phyloP scores from a whole-genome alignment of 129 eudicot genomes.

The Chrysanthemum seticuspe region DNA sequence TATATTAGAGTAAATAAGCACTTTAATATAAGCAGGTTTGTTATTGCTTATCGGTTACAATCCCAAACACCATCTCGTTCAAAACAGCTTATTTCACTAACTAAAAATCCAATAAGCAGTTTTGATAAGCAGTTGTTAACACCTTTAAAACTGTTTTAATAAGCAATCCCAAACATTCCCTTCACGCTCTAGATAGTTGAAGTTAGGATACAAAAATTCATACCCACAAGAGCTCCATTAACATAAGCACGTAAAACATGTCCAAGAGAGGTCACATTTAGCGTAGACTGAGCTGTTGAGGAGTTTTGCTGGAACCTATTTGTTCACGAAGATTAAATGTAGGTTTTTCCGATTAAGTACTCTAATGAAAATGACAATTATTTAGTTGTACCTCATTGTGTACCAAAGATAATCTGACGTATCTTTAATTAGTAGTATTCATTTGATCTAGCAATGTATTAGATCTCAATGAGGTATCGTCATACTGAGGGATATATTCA shows the following conservation, averaged over 20 bases:
- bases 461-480: slow-evolving; percentile 42
- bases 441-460: slow-evolving; percentile 65
- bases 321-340: slow-evolving; percentile 2
- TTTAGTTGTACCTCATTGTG: slow-evolving; percentile 54
- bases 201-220: slow-evolving; percentile 3
- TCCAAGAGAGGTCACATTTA: slow-evolving; percentile 52
- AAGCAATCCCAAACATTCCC: too few species aligned
- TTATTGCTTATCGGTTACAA: not conserved
- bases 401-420: slow-evolving; percentile 91
- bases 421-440: slow-evolving; percentile 87
- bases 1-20: too few species aligned
- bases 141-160: too few species aligned
- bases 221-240: slow-evolving; percentile 72
- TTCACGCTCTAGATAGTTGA: too few species aligned
- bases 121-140: too few species aligned
- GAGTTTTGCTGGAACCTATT: slow-evolving; percentile 48
- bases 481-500: slow-evolving; percentile 51
- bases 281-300: slow-evolving; percentile 35
- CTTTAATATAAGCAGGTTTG: not conserved
- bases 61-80: too few species aligned
- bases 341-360: not conserved
- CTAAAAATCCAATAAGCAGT: too few species aligned
- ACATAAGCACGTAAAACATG: slow-evolving; percentile 72
- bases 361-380: slow-evolving; percentile 3
- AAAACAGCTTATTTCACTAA: too few species aligned